A percentile compares a stretch with the other conserved stretches of the same genome.
phyloP scores from a whole-genome alignment of 192 early-diverging fungal species.

The Mortierella alpina region DNA sequence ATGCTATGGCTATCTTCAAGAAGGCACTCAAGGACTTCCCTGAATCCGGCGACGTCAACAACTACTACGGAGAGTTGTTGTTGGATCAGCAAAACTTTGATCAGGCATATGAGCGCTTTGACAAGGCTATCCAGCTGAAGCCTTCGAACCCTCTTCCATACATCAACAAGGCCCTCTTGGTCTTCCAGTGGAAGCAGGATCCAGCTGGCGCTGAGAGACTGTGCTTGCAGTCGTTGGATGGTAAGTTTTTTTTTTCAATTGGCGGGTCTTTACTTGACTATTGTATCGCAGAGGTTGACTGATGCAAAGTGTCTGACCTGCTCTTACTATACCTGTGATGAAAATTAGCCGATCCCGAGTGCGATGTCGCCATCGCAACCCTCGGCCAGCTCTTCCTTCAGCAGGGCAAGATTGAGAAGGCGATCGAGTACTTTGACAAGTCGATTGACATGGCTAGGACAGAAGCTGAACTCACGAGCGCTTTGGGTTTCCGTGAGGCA shows the following conservation, averaged over 20 bases:
- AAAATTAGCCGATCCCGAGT: constrained; percentile 84
- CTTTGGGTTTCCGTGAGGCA: constrained; percentile 57
- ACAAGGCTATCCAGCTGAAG: constrained; percentile 88
- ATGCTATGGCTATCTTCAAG: constrained; percentile 82
- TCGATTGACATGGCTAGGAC: constrained; percentile 87
- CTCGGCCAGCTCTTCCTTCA: constrained; percentile 86
- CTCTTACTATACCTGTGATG: background rate
- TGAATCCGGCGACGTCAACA: constrained; percentile 88
- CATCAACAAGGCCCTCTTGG: constrained; percentile 92
- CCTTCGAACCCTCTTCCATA: constrained; percentile 91
- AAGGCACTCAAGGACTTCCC: constrained; percentile 83
- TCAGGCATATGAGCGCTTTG: constrained; percentile 87
- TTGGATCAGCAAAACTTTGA: constrained; percentile 86
- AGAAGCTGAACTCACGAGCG: constrained; percentile 90
- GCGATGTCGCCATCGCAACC: constrained; percentile 92
- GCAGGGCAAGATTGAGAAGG: constrained; percentile 86
- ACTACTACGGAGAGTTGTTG: constrained; percentile 97
- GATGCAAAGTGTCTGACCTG: background rate
- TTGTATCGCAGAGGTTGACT: background rate
- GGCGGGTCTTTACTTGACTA: background rate
- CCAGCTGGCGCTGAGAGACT: constrained; percentile 77
- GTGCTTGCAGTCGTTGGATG: constrained; percentile 82
- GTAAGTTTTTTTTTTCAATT: constrained; percentile 28
- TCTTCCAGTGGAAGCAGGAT: constrained; percentile 84
- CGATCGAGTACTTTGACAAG: constrained; percentile 84